phyloP scores from a whole-genome alignment of 2,329 filamentous ascomycete genomes.

The Venturia asperata region DNA sequence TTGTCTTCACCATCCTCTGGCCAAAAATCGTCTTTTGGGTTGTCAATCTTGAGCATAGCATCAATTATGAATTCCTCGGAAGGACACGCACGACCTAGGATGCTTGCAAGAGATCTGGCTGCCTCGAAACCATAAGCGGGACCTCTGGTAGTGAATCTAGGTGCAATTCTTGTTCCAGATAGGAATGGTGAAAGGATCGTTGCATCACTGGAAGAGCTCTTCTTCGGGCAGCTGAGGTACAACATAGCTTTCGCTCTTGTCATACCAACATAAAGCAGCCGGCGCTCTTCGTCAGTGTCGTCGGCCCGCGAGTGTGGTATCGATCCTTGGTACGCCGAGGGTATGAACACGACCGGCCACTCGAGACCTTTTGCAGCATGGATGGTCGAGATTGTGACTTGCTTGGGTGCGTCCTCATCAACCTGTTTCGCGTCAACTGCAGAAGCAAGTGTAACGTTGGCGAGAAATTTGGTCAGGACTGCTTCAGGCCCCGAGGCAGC shows the following conservation, averaged over 20 bases:
- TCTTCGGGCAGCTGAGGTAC: slow-evolving; percentile 74
- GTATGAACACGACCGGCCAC: slow-evolving; percentile 93
- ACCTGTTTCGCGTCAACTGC: slow-evolving; percentile 62
- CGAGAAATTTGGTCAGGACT: slow-evolving; percentile 70
- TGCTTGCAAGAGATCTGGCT: slow-evolving; percentile 61
- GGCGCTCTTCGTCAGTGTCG: slow-evolving; percentile 77
- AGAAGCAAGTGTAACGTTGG: slow-evolving; percentile 80
- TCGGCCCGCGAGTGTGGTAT: slow-evolving; percentile 85
- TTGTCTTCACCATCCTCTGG: slow-evolving; percentile 32
- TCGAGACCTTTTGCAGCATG: slow-evolving; percentile 94
- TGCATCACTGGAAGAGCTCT: slow-evolving; percentile 55
- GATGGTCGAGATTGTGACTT: slow-evolving; percentile 84
- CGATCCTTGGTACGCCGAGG: slow-evolving; percentile 79
- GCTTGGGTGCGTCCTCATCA: slow-evolving; percentile 44
- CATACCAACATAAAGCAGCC: slow-evolving; percentile 93
- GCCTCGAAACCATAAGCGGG: slow-evolving; percentile 59
- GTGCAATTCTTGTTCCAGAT: slow-evolving; percentile 45
- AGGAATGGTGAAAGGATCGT: slow-evolving; percentile 69
- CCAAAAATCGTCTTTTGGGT: slow-evolving; percentile 31
- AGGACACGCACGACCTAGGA: slow-evolving; percentile 59
- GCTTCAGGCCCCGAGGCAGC: slow-evolving; percentile 48
- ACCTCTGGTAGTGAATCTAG: slow-evolving; percentile 54
- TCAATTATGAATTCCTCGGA: slow-evolving; percentile 28
- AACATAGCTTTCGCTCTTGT: slow-evolving; percentile 81
- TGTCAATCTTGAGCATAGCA: slow-evolving; percentile 26